Evolutionary conservation across 2,329 filamentous ascomycete genomes (phyloP), one percentile per base, ranked within the genome.

Genomic region (Knufia petricola): DNA sequence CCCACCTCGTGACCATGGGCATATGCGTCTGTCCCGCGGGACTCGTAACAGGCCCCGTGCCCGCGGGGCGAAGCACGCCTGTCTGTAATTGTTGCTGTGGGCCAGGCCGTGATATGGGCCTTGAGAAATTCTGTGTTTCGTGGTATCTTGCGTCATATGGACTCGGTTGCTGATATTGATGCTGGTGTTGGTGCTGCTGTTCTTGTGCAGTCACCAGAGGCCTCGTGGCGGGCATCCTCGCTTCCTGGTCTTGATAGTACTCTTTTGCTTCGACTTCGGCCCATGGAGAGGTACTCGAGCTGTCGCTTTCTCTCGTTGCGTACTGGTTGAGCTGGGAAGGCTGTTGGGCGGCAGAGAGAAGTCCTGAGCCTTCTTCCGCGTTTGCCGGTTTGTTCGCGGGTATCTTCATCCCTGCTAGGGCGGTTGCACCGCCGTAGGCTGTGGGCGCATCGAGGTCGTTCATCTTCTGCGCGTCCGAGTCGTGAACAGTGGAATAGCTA

Each of bases 1-100:
- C 85, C 46, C 79, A 94, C 44, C 79, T 94, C 36, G 73, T 95
- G 42, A 78, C 87, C 58, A 88, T 86, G 2, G 85, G 82, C 51
- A 81, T 82, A 63, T 36, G 28, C 31, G 28, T 21, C 12, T 36
- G 42, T 36, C 28, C 9, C 17, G 17, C 21, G 4, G 37, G 37
- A 21, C 17, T 20, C 17, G 17, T 23, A n/a, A 9, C 34, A 3
- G 32, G 19, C 15, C 7, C 26, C 10, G 41, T 31, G 2, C 41
- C 41, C 6, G 41, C 41, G n/a, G 41, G 41, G n/a, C 41, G 13
- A 2, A 32, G 28, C 3, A 44, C 28, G 15, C 41, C 41, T n/a
- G 41, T 31, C n/a, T 47, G 20, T 30, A 38, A 34, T 32, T 8
- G 28, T 15, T 20, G 15, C 17, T n/a, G 20, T 26, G 40, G 19